These are phyloP conservation scores for Suillus spraguei DNA, from an alignment of 768 basidiomycete species.

Conservation along the genomic window DNA sequence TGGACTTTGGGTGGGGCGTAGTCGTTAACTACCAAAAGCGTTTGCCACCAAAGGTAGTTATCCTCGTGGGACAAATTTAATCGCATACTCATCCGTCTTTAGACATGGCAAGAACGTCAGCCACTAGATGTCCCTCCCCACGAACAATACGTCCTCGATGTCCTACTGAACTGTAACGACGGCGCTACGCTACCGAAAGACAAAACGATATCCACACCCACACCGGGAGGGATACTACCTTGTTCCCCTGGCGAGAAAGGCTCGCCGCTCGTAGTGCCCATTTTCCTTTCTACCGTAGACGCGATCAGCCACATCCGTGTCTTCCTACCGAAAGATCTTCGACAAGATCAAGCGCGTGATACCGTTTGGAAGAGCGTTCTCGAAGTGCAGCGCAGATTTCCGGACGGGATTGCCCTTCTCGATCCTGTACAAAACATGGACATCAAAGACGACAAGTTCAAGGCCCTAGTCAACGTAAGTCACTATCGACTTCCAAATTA, in stretches of 20 bases:
- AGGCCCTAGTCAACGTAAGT: conserved; percentile 76
- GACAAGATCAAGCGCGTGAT: conserved; percentile 72
- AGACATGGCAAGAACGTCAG: conserved; percentile 69
- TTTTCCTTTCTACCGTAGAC: conserved; percentile 84
- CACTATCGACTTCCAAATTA: neutral
- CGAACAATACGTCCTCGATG: conserved; percentile 91
- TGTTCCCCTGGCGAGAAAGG: conserved; percentile 75
- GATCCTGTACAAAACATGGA: conserved; percentile 96
- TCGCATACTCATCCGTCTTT: neutral
- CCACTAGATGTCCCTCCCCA: conserved; percentile 75
- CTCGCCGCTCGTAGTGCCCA: conserved; percentile 83
- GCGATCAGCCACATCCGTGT: conserved; percentile 86
- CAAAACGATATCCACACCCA: conserved; percentile 51
- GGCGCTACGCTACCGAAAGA: conserved; percentile 65
- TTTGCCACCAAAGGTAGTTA: conserved; percentile 70
- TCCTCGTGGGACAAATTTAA: neutral
- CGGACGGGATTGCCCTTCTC: conserved; percentile 81
- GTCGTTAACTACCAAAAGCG: conserved; percentile 93
- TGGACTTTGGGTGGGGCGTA: conserved; percentile 97
- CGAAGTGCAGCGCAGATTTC: conserved; percentile 91
- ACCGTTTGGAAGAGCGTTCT: conserved; percentile 88
- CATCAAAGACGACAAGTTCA: conserved; percentile 94
- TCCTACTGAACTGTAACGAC: conserved; percentile 78
- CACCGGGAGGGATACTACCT: conserved; percentile 74
- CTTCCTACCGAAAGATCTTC: conserved; percentile 87